Conservation (phyloP, 352 stramenopile genomes). For the Phytophthora cajani region DNA sequence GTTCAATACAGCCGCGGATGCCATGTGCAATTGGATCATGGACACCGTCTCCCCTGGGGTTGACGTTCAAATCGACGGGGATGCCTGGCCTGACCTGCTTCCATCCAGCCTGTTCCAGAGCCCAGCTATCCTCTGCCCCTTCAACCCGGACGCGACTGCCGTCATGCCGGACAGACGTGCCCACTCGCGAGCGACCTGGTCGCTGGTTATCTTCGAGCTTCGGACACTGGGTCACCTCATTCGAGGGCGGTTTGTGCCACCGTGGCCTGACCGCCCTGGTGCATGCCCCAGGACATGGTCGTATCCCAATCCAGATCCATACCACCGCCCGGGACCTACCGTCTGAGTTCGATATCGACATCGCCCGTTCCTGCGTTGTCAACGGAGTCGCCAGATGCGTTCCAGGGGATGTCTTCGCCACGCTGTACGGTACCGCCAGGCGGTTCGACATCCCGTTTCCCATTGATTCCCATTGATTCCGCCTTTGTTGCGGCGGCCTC, state of each 20-base stretch:
- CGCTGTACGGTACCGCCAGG: too few species aligned
- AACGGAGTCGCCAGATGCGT: background rate
- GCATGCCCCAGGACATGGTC: background rate
- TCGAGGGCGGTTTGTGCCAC: background rate
- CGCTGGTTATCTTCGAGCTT: conserved; percentile 6
- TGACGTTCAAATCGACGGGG: background rate
- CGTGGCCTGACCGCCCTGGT: background rate
- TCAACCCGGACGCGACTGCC: background rate
- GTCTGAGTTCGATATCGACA: background rate
- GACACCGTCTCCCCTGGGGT: background rate
- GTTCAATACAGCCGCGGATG: too few species aligned
- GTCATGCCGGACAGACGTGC: background rate
- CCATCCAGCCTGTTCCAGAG: too few species aligned
- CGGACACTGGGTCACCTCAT: background rate
- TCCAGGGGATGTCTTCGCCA: background rate
- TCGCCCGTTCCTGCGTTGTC: background rate
- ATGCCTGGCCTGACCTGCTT: background rate
- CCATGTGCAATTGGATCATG: too few species aligned
- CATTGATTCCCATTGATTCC: background rate
- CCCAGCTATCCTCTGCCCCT: background rate
- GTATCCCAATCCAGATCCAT: background rate
- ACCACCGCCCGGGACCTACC: too few species aligned
- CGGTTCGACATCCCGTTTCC: background rate
- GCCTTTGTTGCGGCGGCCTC: background rate
- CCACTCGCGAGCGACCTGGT: conserved; percentile 10